Conservation (phyloP, 83 land plant species). For the Thuja plicata region DNA sequence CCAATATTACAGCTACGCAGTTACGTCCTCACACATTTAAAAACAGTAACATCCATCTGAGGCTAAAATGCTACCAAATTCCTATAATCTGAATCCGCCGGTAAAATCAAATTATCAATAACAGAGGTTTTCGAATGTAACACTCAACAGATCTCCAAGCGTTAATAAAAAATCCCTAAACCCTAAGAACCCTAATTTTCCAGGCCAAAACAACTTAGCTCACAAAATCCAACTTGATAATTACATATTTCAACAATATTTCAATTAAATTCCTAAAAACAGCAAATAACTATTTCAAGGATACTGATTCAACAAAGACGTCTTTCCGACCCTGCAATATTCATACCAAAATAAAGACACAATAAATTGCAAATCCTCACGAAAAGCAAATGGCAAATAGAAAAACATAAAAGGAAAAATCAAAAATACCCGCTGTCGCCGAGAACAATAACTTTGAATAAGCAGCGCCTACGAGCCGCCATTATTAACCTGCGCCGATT, state of each 20-base stretch:
- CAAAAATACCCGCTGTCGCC: conserved; percentile 34
- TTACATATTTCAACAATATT: background rate
- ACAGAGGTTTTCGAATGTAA: background rate
- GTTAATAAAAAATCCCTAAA: background rate
- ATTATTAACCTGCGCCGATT: background rate
- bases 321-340: conserved; percentile 10
- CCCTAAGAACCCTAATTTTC: background rate
- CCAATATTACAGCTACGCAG: background rate
- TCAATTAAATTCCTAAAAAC: background rate
- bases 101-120: background rate
- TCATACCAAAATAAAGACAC: background rate
- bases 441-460: conserved; percentile 30
- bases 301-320: conserved; percentile 13
- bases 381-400: background rate
- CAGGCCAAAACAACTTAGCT: background rate
- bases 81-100: background rate
- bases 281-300: background rate
- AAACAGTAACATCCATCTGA: background rate
- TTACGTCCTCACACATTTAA: background rate
- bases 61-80: background rate
- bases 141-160: background rate
- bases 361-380: background rate
- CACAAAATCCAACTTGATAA: background rate
- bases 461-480: conserved; percentile 25
- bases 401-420: too few relatives aligned